A percentile compares a stretch with the other conserved stretches of the same genome.
Conservation (phyloP, 805 yeast genomes). For the Candida caryicola region DNA sequence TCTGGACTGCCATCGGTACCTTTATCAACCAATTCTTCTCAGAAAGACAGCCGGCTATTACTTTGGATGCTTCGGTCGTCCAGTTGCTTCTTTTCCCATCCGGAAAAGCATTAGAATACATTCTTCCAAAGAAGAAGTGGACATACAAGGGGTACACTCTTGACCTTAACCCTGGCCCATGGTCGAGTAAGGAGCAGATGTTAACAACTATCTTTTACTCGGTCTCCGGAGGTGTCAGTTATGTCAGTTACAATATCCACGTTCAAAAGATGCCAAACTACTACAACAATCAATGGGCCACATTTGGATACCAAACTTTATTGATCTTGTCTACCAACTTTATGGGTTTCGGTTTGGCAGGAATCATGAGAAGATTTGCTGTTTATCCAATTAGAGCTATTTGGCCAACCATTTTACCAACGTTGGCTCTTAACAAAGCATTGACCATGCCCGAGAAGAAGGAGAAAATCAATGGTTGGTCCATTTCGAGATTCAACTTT, state of each 20-base stretch:
- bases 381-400: constrained; percentile 14
- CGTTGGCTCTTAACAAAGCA: constrained; percentile 48
- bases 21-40: constrained; percentile 55
- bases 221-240: constrained; percentile 29
- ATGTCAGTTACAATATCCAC: constrained; percentile 19
- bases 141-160: constrained; percentile 9
- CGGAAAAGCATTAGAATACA: constrained; percentile 33
- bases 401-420: constrained; percentile 32
- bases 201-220: constrained; percentile 48
- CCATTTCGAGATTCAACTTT: constrained; percentile 30
- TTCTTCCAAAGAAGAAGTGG: constrained; percentile 35
- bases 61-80: constrained; percentile 41
- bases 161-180: constrained; percentile 58
- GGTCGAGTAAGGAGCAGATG: constrained; percentile 65
- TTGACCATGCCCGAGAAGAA: constrained; percentile 30
- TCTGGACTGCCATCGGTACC: constrained; percentile 56
- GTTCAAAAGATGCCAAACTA: constrained; percentile 22
- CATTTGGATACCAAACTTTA: constrained; percentile 15
- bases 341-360: constrained; percentile 19
- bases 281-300: constrained; percentile 25
- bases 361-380: constrained; percentile 15
- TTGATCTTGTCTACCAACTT: constrained; percentile 14
- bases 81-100: constrained; percentile 47
- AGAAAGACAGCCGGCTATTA: constrained; percentile 51
- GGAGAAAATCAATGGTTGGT: constrained; percentile 21